Evolutionary conservation across 352 stramenopile species (phyloP), one percentile per base, ranked within the genome.

Genomic region (Globisporangium paddicum): DNA sequence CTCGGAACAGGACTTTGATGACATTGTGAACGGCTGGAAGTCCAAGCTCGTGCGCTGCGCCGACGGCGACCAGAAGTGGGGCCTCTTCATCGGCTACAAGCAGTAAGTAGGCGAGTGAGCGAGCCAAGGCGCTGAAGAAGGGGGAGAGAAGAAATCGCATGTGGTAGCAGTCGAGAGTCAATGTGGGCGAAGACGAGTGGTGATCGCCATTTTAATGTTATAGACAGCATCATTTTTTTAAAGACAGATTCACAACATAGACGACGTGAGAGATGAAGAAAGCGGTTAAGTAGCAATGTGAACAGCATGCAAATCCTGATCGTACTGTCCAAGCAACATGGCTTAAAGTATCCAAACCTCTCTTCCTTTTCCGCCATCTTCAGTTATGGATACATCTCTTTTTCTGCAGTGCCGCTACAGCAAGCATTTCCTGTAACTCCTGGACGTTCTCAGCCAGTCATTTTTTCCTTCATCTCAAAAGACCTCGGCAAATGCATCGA

Each of bases 21-120:
- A 79, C 56, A 90, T 90, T 32, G 75, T 90, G 18, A 68, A 83
- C 35, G 78, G 80, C 37, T 90, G 80, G 80, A 58, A 87, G 60
- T 62, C 76, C 26, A 90, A 90, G 64, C 63, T 90, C 25, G 69
- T 86, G 51, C 76, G 80, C 35, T 89, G 78, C 16, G 76, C 58
- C 1, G 80, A 90, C 1, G 80, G 80, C 14, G 78, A 90, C 35
- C 80, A 90, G 66, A 88, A 87, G 62, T 90, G 80, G 80, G 80
- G 80, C n/a, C 63, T 90, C 56, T 89, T 90, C 44, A 78, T 82
- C 63, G 80, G 64, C 42, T 60, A 79, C 42, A 90, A 90, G 62
- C 37, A 72, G 37, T 81, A 67, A 69, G 30, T 11, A 13, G 25
- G 16, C 44, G 13, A 41, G 41, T 7, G 30, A 52, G 5, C 41